Conservation (phyloP, 2,329 filamentous ascomycete genomes). For the Cladosporium austrohemisphaericum region DNA sequence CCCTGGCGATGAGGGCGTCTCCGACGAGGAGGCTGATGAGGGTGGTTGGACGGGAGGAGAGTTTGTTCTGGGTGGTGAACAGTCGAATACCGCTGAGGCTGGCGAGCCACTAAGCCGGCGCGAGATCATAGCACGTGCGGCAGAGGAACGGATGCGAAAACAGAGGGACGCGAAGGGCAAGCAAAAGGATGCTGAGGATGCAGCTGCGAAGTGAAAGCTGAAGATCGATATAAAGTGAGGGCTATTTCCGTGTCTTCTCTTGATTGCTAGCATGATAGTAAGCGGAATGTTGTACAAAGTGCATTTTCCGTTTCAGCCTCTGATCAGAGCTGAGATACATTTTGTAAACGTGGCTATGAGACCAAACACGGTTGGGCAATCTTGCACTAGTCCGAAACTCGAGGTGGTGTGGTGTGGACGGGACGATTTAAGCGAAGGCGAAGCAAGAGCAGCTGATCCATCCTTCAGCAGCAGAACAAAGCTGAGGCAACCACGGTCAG, state of each 20-base stretch:
- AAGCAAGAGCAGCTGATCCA: conserved; percentile 8
- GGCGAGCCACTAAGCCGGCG: conserved; percentile 57
- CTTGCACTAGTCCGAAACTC: no score
- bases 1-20: conserved; percentile 38
- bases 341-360: no score
- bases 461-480: no score
- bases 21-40: conserved; percentile 60
- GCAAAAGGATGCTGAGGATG: conserved; percentile 29
- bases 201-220: conserved; percentile 4
- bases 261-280: no score
- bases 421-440: neutral
- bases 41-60: conserved; percentile 76
- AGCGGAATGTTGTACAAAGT: no score
- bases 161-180: conserved; percentile 42
- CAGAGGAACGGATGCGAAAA: conserved; percentile 62
- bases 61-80: conserved; percentile 55
- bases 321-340: no score
- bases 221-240: neutral
- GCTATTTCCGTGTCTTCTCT: no score
- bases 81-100: neutral
- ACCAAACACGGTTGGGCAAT: no score
- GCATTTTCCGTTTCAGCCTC: no score
- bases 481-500: neutral
- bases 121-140: conserved; percentile 70
- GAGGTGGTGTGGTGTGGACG: no score